Evolutionary conservation across 2,329 filamentous ascomycete genomes (phyloP).

Genomic region (Colletotrichum truncatum): DNA sequence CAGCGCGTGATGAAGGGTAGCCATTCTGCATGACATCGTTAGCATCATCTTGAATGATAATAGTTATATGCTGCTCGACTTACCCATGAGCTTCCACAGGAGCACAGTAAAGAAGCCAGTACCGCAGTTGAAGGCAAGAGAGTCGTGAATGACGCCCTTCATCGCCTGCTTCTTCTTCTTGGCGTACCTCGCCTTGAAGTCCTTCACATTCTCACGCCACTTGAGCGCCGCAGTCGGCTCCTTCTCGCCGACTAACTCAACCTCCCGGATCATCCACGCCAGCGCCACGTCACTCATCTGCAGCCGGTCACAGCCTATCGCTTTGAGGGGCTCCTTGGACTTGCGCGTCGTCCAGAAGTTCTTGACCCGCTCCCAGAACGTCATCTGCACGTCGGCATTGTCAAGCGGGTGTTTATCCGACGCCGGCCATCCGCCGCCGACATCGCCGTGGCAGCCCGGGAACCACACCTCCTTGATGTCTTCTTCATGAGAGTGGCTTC

Average conservation of each 20-base stretch:
- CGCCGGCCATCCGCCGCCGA: constrained; percentile 62
- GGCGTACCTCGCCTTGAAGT: constrained; percentile 39
- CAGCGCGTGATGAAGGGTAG: constrained; percentile 50
- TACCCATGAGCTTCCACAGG: constrained; percentile 54
- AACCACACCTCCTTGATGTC: constrained; percentile 64
- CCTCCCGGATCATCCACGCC: constrained; percentile 62
- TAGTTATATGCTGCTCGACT: too few species aligned
- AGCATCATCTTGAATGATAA: not conserved
- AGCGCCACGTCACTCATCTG: constrained; percentile 61
- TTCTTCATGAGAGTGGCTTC: constrained; percentile 43
- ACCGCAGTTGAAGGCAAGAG: constrained; percentile 46
- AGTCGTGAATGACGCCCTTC: constrained; percentile 47
- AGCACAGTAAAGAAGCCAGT: constrained; percentile 48
- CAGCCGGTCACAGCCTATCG: constrained; percentile 43
- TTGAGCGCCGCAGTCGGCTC: constrained; percentile 43
- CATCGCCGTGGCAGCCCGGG: constrained; percentile 61
- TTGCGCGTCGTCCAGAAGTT: constrained; percentile 46
- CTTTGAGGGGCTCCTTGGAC: constrained; percentile 39
- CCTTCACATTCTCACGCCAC: constrained; percentile 43
- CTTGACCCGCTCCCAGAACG: constrained; percentile 43
- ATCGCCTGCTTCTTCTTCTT: constrained; percentile 40
- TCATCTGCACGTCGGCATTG: constrained; percentile 32
- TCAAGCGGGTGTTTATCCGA: constrained; percentile 36
- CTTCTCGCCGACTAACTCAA: constrained; percentile 46
- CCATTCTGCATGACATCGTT: constrained; percentile 39